Evolutionary conservation across 2,329 filamentous ascomycete species (phyloP).

Genomic region (Penicillium capsulatum): DNA sequence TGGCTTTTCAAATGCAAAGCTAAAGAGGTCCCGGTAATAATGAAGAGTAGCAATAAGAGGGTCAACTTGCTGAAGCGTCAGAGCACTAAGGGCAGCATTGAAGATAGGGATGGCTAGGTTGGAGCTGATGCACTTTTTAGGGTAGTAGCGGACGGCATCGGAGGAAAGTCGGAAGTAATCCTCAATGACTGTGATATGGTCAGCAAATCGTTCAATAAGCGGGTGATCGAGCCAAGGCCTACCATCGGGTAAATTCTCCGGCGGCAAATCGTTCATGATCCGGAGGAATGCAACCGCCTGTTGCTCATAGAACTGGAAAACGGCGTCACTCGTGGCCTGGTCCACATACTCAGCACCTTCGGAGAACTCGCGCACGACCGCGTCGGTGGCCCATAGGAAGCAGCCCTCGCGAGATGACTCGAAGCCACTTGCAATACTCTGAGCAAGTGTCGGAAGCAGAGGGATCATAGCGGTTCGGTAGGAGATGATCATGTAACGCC

Average conservation of each 20-base stretch:
- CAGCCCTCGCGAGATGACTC: constrained; percentile 83
- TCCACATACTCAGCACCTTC: constrained; percentile 84
- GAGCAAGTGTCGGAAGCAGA: constrained; percentile 76
- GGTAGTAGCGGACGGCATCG: constrained; percentile 90
- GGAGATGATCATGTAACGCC: constrained; percentile 94
- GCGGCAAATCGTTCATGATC: constrained; percentile 78
- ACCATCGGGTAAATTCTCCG: constrained; percentile 69
- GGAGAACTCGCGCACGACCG: constrained; percentile 91
- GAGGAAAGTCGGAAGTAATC: constrained; percentile 93
- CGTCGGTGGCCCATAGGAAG: constrained; percentile 97
- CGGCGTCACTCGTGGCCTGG: constrained; percentile 73
- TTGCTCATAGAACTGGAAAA: constrained; percentile 91
- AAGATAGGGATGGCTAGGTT: constrained; percentile 76
- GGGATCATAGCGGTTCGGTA: constrained; percentile 87
- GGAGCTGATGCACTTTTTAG: constrained; percentile 75
- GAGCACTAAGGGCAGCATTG: constrained; percentile 77
- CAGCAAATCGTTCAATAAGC: constrained; percentile 3
- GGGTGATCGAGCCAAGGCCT: constrained; percentile 22
- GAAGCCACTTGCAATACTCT: constrained; percentile 83
- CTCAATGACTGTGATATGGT: constrained; percentile 64
- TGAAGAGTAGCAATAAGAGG: constrained; percentile 88
- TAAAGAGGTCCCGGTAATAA: constrained; percentile 85
- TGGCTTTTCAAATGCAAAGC: constrained; percentile 74
- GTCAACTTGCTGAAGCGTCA: constrained; percentile 85
- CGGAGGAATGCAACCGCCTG: constrained; percentile 87